Percentiles rank a stretch among this genome's conserved stretches.
Evolutionary conservation across 2,329 filamentous ascomycete species (phyloP).

Genomic region (Penicillium hordei): DNA sequence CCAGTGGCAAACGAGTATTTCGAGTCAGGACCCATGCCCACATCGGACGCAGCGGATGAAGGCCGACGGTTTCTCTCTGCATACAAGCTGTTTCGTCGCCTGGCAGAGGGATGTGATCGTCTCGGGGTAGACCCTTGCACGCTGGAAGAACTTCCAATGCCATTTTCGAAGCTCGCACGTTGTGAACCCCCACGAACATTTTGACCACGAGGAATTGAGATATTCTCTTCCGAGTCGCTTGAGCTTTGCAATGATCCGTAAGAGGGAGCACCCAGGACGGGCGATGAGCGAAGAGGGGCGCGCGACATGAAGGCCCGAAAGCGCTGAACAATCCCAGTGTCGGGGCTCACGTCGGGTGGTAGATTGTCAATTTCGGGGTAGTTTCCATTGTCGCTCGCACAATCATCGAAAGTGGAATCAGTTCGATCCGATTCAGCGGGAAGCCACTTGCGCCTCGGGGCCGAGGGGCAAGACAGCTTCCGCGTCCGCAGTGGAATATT

Average conservation of each 20-base stretch:
- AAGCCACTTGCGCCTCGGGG: constrained; percentile 24
- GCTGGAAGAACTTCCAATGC: constrained; percentile 17
- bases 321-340: constrained; percentile 15
- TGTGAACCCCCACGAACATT: background rate
- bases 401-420: constrained; percentile 9
- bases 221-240: constrained; percentile 29
- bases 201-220: constrained; percentile 3
- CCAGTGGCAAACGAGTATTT: constrained; percentile 35
- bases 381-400: constrained; percentile 12
- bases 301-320: constrained; percentile 45
- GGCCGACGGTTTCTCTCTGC: constrained; percentile 22
- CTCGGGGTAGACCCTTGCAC: constrained; percentile 6
- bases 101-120: constrained; percentile 17
- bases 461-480: constrained; percentile 25
- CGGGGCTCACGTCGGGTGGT: constrained; percentile 5
- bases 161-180: constrained; percentile 15
- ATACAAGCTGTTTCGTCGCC: constrained; percentile 19
- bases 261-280: constrained; percentile 60
- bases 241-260: constrained; percentile 58
- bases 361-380: constrained; percentile 1
- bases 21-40: constrained; percentile 34
- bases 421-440: constrained; percentile 21
- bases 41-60: constrained; percentile 31
- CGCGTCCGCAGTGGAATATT: constrained; percentile 26
- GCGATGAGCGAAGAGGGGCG: constrained; percentile 60